Percentiles rank a stretch among this genome's conserved stretches.
These are phyloP conservation scores for Umbelopsis vinacea DNA, from an alignment of 192 early-diverging fungal genomes.

Conservation along the genomic window DNA sequence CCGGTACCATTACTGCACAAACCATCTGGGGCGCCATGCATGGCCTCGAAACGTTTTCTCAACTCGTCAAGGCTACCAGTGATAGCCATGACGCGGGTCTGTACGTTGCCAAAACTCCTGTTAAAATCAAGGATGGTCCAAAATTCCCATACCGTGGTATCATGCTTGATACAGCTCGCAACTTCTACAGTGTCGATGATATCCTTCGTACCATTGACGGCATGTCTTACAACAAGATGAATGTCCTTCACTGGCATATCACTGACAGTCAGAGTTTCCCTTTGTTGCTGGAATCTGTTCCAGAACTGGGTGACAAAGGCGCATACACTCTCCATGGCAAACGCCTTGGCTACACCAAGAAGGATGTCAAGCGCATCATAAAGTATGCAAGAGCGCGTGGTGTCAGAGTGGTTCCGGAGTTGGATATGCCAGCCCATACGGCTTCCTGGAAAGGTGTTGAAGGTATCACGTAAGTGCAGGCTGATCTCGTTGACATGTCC, in stretches of 20 bases:
- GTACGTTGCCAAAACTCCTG: constrained; percentile 50
- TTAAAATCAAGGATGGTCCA: constrained; percentile 66
- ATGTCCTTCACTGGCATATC: constrained; percentile 84
- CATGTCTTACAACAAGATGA: constrained; percentile 84
- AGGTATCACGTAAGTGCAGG: constrained; percentile 39
- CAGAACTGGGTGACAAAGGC: constrained; percentile 66
- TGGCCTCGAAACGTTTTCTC: constrained; percentile 75
- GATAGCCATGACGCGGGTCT: constrained; percentile 37
- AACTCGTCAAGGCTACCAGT: constrained; percentile 54
- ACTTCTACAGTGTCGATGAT: constrained; percentile 67
- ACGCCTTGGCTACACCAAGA: constrained; percentile 71
- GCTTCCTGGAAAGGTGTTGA: constrained; percentile 43
- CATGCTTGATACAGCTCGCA: constrained; percentile 73
- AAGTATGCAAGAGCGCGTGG: constrained; percentile 75
- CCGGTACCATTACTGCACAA: constrained; percentile 60
- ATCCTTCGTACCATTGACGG: constrained; percentile 74
- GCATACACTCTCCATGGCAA: constrained; percentile 60
- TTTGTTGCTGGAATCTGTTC: constrained; percentile 58
- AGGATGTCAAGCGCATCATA: constrained; percentile 72
- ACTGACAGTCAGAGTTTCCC: constrained; percentile 77
- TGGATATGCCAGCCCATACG: constrained; percentile 93
- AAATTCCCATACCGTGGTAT: constrained; percentile 70
- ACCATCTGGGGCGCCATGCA: constrained; percentile 71
- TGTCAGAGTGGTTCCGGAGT: constrained; percentile 89
- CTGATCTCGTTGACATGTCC: too few relatives aligned